These are phyloP conservation scores for Coelastrella sp. DNA, from an alignment of 139 green algal species.

Conservation along the genomic window DNA sequence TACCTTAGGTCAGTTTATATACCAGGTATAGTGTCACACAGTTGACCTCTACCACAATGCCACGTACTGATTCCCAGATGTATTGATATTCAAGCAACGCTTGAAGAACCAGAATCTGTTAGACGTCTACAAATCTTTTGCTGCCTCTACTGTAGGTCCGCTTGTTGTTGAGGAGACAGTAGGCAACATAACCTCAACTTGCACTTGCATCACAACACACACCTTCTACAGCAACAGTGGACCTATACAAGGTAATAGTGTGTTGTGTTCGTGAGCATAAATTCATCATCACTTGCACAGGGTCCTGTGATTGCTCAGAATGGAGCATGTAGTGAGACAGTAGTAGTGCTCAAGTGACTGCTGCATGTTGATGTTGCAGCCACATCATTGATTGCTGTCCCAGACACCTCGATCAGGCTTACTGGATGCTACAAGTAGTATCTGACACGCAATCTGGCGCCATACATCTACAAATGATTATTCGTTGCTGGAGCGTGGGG, in stretches of 20 bases:
- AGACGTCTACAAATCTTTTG: background rate
- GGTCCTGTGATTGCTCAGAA: too few species aligned
- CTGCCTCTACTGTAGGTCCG: conserved; percentile 18
- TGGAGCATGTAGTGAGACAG: too few species aligned
- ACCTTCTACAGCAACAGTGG: conserved; percentile 37
- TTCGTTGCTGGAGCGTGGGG: too few species aligned
- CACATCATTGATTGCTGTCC: too few species aligned
- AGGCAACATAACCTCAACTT: background rate
- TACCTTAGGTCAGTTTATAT: background rate
- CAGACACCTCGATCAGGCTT: background rate
- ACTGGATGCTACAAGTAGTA: background rate
- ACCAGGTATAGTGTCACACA: background rate
- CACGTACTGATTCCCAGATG: background rate
- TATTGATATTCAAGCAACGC: too few species aligned
- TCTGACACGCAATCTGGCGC: background rate
- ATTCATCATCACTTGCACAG: too few species aligned
- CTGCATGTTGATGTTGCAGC: too few species aligned
- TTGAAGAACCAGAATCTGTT: too few species aligned
- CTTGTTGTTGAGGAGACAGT: conserved; percentile 5
- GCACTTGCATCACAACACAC: background rate
- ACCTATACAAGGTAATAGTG: background rate
- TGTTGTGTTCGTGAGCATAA: too few species aligned
- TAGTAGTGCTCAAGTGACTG: too few species aligned
- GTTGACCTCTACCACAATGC: background rate
- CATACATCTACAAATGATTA: too few species aligned